phyloP scores from a whole-genome alignment of 768 basidiomycete genomes.

The Boletus rubroflammeus region DNA sequence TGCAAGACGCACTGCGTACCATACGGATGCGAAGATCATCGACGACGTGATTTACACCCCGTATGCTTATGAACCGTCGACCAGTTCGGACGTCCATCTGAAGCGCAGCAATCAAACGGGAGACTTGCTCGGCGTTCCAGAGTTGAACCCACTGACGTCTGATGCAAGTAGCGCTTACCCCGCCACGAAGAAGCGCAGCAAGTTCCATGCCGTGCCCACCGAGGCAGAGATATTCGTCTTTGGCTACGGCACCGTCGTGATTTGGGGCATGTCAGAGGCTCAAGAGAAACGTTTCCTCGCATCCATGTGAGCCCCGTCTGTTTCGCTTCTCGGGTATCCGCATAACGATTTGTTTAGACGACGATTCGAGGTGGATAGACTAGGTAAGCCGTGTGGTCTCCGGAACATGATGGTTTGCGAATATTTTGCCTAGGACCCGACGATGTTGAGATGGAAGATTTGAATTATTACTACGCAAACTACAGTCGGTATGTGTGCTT shows the following conservation, averaged over 20 bases:
- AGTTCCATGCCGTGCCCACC: slow-evolving; percentile 60
- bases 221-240: slow-evolving; percentile 92
- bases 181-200: slow-evolving; percentile 53
- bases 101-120: slow-evolving; percentile 43
- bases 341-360: slow-evolving; percentile 49
- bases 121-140: slow-evolving; percentile 77
- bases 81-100: slow-evolving; percentile 30
- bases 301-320: slow-evolving; percentile 68
- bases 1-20: slow-evolving; percentile 76
- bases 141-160: slow-evolving; percentile 38
- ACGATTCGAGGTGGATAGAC: slow-evolving; percentile 89
- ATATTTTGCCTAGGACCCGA: slow-evolving; percentile 58
- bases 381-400: slow-evolving; percentile 46
- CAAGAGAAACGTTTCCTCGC: slow-evolving; percentile 89
- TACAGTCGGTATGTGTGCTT: slow-evolving; percentile 72
- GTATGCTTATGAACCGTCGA: slow-evolving; percentile 66
- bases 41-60: slow-evolving; percentile 96
- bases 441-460: slow-evolving; percentile 92
- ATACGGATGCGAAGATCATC: slow-evolving; percentile 81
- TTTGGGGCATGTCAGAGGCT: slow-evolving; percentile 96
- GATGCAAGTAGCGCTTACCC: slow-evolving; percentile 34
- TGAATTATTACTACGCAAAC: slow-evolving; percentile 96
- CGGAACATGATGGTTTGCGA: slow-evolving; percentile 1
- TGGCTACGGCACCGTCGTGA: slow-evolving; percentile 91
- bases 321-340: background rate